Conservation (phyloP, 441 rosid species). For the Corymbia citriodora region DNA sequence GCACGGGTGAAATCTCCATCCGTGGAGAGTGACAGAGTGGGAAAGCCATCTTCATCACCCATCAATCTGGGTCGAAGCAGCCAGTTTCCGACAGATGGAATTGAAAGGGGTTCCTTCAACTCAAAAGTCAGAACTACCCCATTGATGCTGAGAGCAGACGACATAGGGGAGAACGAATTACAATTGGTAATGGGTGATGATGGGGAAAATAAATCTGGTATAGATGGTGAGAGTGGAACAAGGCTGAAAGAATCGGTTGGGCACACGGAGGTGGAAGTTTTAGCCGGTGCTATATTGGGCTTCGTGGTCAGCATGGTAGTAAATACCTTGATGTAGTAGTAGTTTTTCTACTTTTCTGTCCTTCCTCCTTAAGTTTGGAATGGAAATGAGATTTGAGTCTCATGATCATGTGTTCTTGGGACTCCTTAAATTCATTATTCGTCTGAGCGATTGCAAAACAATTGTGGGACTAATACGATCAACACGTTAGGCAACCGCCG, state of each 20-base stretch:
- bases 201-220: not conserved
- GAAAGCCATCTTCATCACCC: not conserved
- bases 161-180: not conserved
- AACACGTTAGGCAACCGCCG: not conserved
- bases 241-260: slow-evolving; percentile 73
- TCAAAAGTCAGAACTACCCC: not conserved
- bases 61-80: not conserved
- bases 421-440: not conserved
- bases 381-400: not conserved
- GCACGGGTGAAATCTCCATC: not conserved
- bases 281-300: slow-evolving; percentile 74
- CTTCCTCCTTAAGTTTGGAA: not conserved
- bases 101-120: not conserved
- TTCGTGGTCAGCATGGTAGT: slow-evolving; percentile 51
- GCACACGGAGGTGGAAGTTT: slow-evolving; percentile 82
- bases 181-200: not conserved
- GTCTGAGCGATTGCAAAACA: not conserved
- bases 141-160: not conserved
- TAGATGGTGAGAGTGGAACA: not conserved
- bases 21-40: not conserved
- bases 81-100: not conserved
- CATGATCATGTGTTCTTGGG: not conserved
- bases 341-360: not conserved
- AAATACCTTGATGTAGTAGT: slow-evolving; percentile 7
- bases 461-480: not conserved